A percentile compares a stretch with the other conserved stretches of the same genome.
These are phyloP conservation scores for Sesbania bispinosa DNA, from an alignment of 306 rosid species.

Conservation along the genomic window DNA sequence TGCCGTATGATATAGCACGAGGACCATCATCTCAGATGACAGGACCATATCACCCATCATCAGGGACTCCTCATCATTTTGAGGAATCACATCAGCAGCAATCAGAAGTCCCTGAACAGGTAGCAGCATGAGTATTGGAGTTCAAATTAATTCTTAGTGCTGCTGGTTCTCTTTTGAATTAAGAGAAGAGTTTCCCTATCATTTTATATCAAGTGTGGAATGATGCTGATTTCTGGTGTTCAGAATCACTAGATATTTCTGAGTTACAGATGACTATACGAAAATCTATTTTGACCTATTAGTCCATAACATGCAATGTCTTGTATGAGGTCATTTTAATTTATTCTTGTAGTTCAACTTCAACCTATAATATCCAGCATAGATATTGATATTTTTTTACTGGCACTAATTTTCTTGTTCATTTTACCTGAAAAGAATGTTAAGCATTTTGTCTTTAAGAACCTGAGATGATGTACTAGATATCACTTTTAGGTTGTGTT, in stretches of 20 bases:
- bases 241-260: neutral
- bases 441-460: neutral
- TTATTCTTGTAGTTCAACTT: conserved; percentile 34
- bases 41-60: conserved; percentile 28
- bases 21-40: conserved; percentile 30
- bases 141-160: conserved; percentile 15
- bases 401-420: neutral
- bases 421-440: neutral
- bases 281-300: conserved; percentile 20
- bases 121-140: conserved; percentile 36
- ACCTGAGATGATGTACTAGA: neutral
- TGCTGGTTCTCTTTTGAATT: conserved; percentile 7
- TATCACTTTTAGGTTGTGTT: neutral
- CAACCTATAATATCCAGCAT: conserved; percentile 10
- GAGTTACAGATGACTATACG: conserved; percentile 23
- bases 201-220: neutral
- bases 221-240: conserved; percentile 9
- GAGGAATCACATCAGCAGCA: conserved; percentile 38
- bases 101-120: conserved; percentile 39
- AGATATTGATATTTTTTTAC: conserved; percentile 10
- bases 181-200: conserved; percentile 22
- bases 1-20: conserved; percentile 12
- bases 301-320: conserved; percentile 21
- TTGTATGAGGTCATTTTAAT: conserved; percentile 15
- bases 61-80: conserved; percentile 31